Base-by-base conservation (phyloP, 768 basidiomycete species). In the Tubosaeta sp. region DNA sequence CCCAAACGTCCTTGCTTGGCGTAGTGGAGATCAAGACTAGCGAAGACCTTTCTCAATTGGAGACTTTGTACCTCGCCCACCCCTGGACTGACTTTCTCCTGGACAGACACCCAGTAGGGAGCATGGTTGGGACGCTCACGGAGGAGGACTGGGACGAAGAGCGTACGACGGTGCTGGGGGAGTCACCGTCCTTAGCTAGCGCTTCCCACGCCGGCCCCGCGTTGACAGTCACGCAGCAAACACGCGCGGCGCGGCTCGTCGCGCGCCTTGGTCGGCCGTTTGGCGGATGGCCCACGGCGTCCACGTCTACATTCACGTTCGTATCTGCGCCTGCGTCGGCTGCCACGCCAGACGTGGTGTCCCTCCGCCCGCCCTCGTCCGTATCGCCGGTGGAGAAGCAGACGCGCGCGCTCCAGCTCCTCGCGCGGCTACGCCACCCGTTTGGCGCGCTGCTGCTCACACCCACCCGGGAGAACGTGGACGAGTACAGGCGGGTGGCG, bases 61-160 rank as follows among this genome's bases (percentile, higher is more conserved):
- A 43, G 0, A 17, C 49, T 10, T 46, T 61, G 1, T 38, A 27
- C 22, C 51, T 61, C 12, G 38, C 53, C 22, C 59, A 61, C 16
- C 59, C 60, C 0, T 62, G 59, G 59, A 45, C 58, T 8, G 48
- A 57, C 39, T 47, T 49, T 26, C 54, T 61, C 11, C 59, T 60
- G 2, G 35, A 51, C 16, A 31, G 41, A 5, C 50, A 38, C 13
- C 47, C 44, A 5, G 31, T 50, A 2, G 48, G 45, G 35, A 13
- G 16, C 22, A 14, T 7, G 1, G 2, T 8, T 13, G 47, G 33
- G 11, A 12, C 5, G 4, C 1, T 14, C 5, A 3, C 10, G 4
- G 49, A 46, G 6, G 42, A 37, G 12, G 26, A 34, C 17, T 25
- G 1, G 5, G 33, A 49, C 9, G 37, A 27, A 1, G 19, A 12